phyloP scores from a whole-genome alignment of 768 basidiomycete genomes.

The Naganishia kalamii region DNA sequence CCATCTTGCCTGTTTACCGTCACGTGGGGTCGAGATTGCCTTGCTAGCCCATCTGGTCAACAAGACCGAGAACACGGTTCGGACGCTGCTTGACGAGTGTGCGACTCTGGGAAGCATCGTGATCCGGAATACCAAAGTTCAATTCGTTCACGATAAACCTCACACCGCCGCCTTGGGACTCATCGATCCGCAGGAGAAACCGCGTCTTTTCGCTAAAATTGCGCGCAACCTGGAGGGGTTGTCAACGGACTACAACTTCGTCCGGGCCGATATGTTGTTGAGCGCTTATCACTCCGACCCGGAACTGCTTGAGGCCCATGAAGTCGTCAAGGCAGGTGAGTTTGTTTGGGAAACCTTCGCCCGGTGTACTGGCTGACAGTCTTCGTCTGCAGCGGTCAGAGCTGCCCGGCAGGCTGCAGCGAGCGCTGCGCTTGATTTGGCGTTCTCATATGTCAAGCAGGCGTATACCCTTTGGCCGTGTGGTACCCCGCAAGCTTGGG shows the following conservation, averaged over 20 bases:
- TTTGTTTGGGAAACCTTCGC: not conserved
- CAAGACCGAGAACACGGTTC: not conserved
- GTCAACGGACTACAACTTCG: constrained; percentile 1
- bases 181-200: not conserved
- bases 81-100: not conserved
- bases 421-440: constrained; percentile 15
- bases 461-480: not conserved
- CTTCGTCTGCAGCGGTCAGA: not conserved
- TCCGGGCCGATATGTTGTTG: constrained; percentile 3
- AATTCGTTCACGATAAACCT: constrained; percentile 34
- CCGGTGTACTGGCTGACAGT: not conserved
- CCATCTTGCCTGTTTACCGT: constrained; percentile 30
- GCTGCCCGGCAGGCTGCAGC: constrained; percentile 15
- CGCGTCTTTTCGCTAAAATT: not conserved
- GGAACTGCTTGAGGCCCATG: not conserved
- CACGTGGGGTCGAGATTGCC: constrained; percentile 24
- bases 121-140: constrained; percentile 12
- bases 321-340: not conserved
- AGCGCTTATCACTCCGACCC: not conserved
- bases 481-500: not conserved
- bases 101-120: not conserved
- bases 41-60: not conserved
- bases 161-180: constrained; percentile 14
- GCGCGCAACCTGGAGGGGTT: not conserved
- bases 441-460: not conserved